phyloP scores from a whole-genome alignment of 331 rosid genomes.

The Saraca asoca region DNA sequence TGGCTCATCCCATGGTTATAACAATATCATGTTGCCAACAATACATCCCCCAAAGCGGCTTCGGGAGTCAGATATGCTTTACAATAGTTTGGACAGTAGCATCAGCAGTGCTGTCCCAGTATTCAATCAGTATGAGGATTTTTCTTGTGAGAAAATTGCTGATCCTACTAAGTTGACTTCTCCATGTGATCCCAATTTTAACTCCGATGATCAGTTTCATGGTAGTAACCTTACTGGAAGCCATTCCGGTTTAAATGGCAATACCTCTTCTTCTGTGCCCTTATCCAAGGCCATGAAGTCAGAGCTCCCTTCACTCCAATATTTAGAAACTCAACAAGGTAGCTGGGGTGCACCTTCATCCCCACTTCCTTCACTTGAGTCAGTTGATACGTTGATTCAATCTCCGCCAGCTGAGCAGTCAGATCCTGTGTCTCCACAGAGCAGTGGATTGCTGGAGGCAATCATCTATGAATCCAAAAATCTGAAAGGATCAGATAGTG shows the following conservation, averaged over 20 bases:
- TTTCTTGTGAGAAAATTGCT: slow-evolving; percentile 34
- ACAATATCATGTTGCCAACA: slow-evolving; percentile 31
- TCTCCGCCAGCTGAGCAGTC: slow-evolving; percentile 48
- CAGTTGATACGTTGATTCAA: slow-evolving; percentile 48
- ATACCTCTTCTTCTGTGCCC: slow-evolving; percentile 67
- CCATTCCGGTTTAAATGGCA: slow-evolving; percentile 71
- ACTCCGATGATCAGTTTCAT: slow-evolving; percentile 21
- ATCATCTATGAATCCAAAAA: slow-evolving; percentile 43
- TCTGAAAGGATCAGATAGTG: slow-evolving; percentile 39
- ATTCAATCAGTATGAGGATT: slow-evolving; percentile 29
- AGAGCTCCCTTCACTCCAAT: slow-evolving; percentile 85
- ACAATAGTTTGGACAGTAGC: slow-evolving; percentile 41
- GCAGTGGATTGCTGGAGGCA: slow-evolving; percentile 60
- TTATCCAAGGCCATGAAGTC: slow-evolving; percentile 51
- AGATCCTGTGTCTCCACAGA: slow-evolving; percentile 42
- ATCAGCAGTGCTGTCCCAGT: slow-evolving; percentile 37
- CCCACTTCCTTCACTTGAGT: slow-evolving; percentile 52
- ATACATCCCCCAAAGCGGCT: slow-evolving; percentile 44
- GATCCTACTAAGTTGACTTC: slow-evolving; percentile 35
- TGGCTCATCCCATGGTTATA: slow-evolving; percentile 39
- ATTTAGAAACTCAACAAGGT: slow-evolving; percentile 52
- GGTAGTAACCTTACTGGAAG: slow-evolving; percentile 47
- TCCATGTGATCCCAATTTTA: slow-evolving; percentile 39
- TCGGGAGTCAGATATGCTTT: slow-evolving; percentile 43
- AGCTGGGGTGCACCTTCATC: slow-evolving; percentile 53